These are phyloP conservation scores for Eremothecium sinecaudum DNA, from an alignment of 1,139 yeast genomes.

Conservation along the genomic window DNA sequence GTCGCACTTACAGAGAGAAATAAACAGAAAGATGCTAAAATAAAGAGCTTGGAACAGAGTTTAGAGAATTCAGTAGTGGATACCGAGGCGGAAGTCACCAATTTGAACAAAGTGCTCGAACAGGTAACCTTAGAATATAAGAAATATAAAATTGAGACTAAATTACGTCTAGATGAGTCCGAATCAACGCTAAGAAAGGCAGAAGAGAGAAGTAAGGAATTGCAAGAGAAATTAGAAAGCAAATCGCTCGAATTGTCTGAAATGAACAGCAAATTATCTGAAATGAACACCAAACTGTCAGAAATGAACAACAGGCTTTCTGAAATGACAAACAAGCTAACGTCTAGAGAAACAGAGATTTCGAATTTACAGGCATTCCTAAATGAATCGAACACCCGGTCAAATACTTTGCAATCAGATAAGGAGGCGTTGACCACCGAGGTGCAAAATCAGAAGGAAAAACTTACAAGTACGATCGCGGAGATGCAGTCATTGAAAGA, in stretches of 20 bases:
- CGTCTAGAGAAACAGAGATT: slow-evolving; percentile 6
- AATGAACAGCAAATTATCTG: background rate
- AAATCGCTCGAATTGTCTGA: background rate
- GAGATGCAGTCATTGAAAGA: slow-evolving; percentile 7
- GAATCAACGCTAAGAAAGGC: background rate
- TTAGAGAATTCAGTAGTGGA: slow-evolving; percentile 1
- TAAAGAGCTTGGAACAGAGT: slow-evolving; percentile 1
- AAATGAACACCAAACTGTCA: slow-evolving; percentile 7
- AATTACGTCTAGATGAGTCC: slow-evolving; percentile 2
- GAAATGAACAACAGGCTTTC: slow-evolving; percentile 6
- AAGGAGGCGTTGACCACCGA: slow-evolving; percentile 3
- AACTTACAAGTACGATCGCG: slow-evolving; percentile 1
- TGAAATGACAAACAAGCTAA: slow-evolving; percentile 6
- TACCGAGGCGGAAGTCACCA: slow-evolving; percentile 2
- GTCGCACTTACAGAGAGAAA: background rate
- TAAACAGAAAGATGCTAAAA: background rate
- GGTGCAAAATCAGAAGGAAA: slow-evolving; percentile 1
- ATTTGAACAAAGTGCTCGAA: slow-evolving; percentile 3
- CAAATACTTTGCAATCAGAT: slow-evolving; percentile 7
- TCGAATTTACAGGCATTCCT: slow-evolving; percentile 4
- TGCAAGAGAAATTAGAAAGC: background rate
- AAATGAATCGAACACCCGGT: slow-evolving; percentile 6
- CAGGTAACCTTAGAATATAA: slow-evolving; percentile 5
- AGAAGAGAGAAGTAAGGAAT: background rate
- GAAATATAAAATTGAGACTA: slow-evolving; percentile 2